Base-by-base conservation (phyloP, 257 asterid species). In the Solanum chiquidenum region DNA sequence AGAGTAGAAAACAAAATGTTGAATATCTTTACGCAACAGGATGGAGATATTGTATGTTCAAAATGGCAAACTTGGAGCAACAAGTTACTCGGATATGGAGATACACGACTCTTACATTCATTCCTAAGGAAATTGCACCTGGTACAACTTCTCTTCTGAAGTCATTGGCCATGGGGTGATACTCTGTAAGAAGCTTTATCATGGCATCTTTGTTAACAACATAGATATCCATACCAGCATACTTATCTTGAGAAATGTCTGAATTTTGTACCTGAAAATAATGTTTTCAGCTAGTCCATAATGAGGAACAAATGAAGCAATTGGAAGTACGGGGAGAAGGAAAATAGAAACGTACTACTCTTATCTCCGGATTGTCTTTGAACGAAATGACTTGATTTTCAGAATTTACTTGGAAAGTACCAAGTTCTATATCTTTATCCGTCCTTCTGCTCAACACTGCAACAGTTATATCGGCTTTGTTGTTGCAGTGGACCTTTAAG, bases 191-290 rank as follows among this genome's bases (percentile, higher is more conserved):
- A 83, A 96, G 98, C 92, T 90, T 92, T 90, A 91, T 90, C 96
- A 96, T 94, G 13, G 89, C 90, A 89, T 94, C 93, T 89, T 92
- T 93, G 86, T 93, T 94, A 11, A 95, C 91, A 44, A 91, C 98
- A 92, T 92, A 96, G 80, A 96, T 94, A 64, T 97, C 98, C 99
- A 96, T 96, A 89, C 98, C 90, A 12, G 92, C 89, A 83, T 90
- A 93, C 38, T 49, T 74, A 35, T 62, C 18, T 0, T 37, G 66
- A 55, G 11, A 87, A 49, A 77, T 88, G 2, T 83, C 69, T 9
- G 84, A 34, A 38, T 76, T 14, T 37, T 90, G 89, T 38, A 73
- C 92, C 98, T 93, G 94, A 87, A 91, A 88, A 87, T 27, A 27
- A 80, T 2, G 60, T n/a, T 13, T 40, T n/a, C 13, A 38, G 83